Conservation (phyloP, 805 yeast genomes). For the Lipomyces chichibuensis region DNA sequence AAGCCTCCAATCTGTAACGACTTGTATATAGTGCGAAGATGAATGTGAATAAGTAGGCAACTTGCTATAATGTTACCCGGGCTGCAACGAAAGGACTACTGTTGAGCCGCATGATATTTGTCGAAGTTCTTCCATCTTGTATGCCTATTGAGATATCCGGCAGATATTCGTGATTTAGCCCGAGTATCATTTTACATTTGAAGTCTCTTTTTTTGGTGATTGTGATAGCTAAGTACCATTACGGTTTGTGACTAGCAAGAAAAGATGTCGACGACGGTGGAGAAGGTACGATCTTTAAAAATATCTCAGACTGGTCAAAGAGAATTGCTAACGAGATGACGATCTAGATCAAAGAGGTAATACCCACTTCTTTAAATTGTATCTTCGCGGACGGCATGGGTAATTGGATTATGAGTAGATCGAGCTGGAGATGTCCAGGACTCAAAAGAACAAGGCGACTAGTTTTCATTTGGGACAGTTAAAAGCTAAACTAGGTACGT, state of each 20-base stretch:
- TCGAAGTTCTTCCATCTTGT: not conserved
- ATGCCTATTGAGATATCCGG: not conserved
- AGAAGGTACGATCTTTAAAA: constrained; percentile 46
- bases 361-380: not conserved
- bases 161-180: not conserved
- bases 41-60: too few species aligned
- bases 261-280: constrained; percentile 68
- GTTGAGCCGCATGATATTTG: not conserved
- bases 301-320: too few species aligned
- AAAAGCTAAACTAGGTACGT: constrained; percentile 75
- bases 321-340: constrained; percentile 1
- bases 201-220: not conserved
- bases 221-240: not conserved
- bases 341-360: constrained; percentile 42
- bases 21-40: too few species aligned
- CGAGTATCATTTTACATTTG: not conserved
- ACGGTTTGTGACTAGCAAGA: not conserved
- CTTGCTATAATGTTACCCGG: not conserved
- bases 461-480: constrained; percentile 96
- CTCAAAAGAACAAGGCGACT: constrained; percentile 98
- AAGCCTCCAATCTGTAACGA: too few species aligned
- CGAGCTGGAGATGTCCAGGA: constrained; percentile 53
- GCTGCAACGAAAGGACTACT: not conserved
- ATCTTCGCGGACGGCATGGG: not conserved
- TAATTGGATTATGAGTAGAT: constrained; percentile 18